Percentiles rank a stretch among this genome's conserved stretches.
Evolutionary conservation across 441 rosid species (phyloP).

Genomic region (Mallotus japonicus): DNA sequence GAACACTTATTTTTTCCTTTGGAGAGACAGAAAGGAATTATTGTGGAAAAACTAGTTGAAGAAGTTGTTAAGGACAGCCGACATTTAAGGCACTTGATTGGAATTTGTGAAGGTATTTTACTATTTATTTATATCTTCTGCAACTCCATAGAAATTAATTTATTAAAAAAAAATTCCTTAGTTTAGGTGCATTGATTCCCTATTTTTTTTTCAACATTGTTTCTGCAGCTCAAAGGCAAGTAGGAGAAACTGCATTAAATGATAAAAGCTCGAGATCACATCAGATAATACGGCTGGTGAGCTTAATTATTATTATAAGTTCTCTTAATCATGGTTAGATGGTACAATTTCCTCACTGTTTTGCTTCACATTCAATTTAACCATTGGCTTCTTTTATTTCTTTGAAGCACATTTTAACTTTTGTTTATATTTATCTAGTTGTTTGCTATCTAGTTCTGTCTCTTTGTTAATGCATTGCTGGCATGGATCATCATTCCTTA

Average conservation of each 20-base stretch:
- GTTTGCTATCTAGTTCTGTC: not conserved
- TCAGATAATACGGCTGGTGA: conserved; percentile 91
- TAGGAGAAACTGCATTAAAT: conserved; percentile 85
- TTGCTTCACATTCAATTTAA: not conserved
- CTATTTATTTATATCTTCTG: not conserved
- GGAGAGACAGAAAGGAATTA: conserved; percentile 71
- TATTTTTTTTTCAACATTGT: conserved; percentile 1
- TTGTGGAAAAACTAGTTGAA: conserved; percentile 78
- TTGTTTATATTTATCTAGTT: not conserved
- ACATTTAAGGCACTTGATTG: conserved; percentile 72
- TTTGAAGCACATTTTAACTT: not conserved
- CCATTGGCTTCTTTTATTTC: not conserved
- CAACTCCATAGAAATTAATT: too few relatives aligned
- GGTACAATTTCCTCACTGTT: not conserved
- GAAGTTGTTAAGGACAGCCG: conserved; percentile 67
- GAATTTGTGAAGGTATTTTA: conserved; percentile 73
- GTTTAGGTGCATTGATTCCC: not conserved
- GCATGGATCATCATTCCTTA: not conserved
- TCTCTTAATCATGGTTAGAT: not conserved
- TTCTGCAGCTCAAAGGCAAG: conserved; percentile 83
- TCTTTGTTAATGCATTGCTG: not conserved
- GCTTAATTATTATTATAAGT: conserved; percentile 14
- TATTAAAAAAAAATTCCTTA: not conserved
- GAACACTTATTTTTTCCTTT: conserved; percentile 9
- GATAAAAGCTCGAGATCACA: conserved; percentile 95